phyloP scores from a whole-genome alignment of 345 rosid species.

The Citrus trifoliata region DNA sequence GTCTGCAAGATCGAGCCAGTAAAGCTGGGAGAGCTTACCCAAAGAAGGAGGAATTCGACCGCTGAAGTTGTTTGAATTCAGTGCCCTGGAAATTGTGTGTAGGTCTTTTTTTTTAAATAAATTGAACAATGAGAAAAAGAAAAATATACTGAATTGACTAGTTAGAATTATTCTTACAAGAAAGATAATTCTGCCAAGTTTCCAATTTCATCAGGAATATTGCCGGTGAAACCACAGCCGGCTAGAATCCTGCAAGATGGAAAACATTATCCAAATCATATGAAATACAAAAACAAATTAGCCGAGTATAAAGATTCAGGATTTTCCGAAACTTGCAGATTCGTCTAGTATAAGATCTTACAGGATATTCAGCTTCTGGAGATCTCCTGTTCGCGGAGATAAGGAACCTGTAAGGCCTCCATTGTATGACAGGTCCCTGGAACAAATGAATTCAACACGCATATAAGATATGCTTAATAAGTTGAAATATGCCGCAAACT shows the following conservation, averaged over 20 bases:
- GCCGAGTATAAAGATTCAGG: not conserved
- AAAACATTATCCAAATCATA: not conserved
- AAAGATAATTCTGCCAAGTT: conserved; percentile 73
- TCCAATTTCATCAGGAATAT: conserved; percentile 78
- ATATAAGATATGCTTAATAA: no score
- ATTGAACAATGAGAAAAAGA: not conserved
- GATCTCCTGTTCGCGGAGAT: conserved; percentile 71
- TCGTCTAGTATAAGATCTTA: conserved; percentile 24
- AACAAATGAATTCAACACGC: not conserved
- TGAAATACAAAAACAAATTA: not conserved
- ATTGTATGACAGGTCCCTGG: conserved; percentile 88
- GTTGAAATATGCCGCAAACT: not conserved
- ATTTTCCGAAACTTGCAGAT: not conserved
- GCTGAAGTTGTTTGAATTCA: conserved; percentile 86
- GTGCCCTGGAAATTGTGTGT: conserved; percentile 53
- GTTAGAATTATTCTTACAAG: conserved; percentile 56
- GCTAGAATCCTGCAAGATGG: conserved; percentile 65
- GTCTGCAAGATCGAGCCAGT: conserved; percentile 87
- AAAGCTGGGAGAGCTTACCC: conserved; percentile 75
- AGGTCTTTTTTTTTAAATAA: conserved; percentile 8
- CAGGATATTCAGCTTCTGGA: conserved; percentile 76
- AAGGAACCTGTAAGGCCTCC: conserved; percentile 69
- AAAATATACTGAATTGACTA: not conserved
- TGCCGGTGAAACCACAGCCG: conserved; percentile 86
- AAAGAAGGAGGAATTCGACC: conserved; percentile 76